Evolutionary conservation across 2,329 filamentous ascomycete genomes (phyloP), one percentile per base, ranked within the genome.

Genomic region (Nothophoma quercina): DNA sequence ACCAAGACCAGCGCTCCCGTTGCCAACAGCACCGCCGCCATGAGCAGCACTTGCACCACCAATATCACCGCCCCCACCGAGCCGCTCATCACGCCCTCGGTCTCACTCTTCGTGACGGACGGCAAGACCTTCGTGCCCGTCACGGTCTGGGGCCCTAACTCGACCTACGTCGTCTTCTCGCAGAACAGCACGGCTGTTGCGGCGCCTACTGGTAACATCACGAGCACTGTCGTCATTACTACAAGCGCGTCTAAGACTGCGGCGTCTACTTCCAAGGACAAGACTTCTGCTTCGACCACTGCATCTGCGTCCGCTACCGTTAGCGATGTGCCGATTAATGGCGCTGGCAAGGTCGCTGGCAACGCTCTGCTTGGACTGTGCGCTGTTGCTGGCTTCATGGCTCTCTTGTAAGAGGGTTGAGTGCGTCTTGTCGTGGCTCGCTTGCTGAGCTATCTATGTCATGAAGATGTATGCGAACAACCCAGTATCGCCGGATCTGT

Each of bases 141-240:
- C 22, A 51, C 41, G 2, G 40, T 51, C 16, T 51, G 48, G 48
- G 48, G 40, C n/a, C 19, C 18, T 15, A 45, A n/a, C 48, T 39
- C 40, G 9, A 45, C 41, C 21, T 21, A 34, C 2, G 35, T 51
- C 23, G 16, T 51, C 41, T 51, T 29, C 41, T 35, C 41, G 7
- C 48, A 51, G 41, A 51, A 51, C 48, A 45, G 41, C 41, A 51
- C 48, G 12, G 29, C 29, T 9, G 1, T 34, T n/a, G 48, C 19
- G 9, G 15, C 35, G n/a, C 29, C 41, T 6, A 51, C 41, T 3
- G 29, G 44, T 5, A 45, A 40, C 35, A 3, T n/a, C 29, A 51
- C 41, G 1, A 16, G 28, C 2, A 45, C 29, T 18, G 28, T 47
- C 28, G 7, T 47, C 19, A 47, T 28, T 23, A 29, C 16, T 28